Conservation (phyloP, 495 filamentous ascomycete species). For the Xylaria telfairii region DNA sequence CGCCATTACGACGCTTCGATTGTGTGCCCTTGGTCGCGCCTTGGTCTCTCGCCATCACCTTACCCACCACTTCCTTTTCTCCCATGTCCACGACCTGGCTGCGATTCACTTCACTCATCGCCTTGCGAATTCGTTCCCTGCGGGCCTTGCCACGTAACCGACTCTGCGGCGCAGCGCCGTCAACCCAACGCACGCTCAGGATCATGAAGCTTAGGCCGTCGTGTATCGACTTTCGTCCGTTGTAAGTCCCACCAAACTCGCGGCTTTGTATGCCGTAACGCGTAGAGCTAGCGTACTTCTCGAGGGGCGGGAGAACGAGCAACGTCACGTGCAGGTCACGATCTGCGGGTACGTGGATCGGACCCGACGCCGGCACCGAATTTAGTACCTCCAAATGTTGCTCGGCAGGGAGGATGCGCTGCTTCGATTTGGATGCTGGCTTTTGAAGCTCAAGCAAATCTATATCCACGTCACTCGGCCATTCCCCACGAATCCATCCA, state of each 20-base stretch:
- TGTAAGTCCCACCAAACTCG: constrained; percentile 64
- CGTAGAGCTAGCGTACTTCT: constrained; percentile 74
- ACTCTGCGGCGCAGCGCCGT: constrained; percentile 70
- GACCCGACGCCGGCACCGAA: constrained; percentile 54
- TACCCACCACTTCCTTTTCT: constrained; percentile 32
- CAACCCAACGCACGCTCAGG: constrained; percentile 73
- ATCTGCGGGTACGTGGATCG: constrained; percentile 59
- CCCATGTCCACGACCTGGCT: constrained; percentile 40
- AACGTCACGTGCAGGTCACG: constrained; percentile 85
- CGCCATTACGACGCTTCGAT: constrained; percentile 28
- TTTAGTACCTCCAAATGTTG: constrained; percentile 44
- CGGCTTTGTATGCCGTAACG: constrained; percentile 82
- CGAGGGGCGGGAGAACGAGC: constrained; percentile 78
- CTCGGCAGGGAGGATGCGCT: constrained; percentile 31
- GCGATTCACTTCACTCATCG: constrained; percentile 47
- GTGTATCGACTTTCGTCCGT: constrained; percentile 57
- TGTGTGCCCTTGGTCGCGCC: constrained; percentile 23
- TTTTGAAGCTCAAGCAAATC: constrained; percentile 70
- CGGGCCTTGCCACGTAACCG: constrained; percentile 53
- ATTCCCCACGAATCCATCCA: constrained; percentile 89
- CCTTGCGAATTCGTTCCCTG: constrained; percentile 56
- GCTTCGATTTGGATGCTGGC: constrained; percentile 37
- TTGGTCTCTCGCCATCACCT: constrained; percentile 26
- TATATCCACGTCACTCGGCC: constrained; percentile 73
- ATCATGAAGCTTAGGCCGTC: constrained; percentile 93